phyloP scores from a whole-genome alignment of 1,139 yeast genomes.

The Chernovozyma aurita region DNA sequence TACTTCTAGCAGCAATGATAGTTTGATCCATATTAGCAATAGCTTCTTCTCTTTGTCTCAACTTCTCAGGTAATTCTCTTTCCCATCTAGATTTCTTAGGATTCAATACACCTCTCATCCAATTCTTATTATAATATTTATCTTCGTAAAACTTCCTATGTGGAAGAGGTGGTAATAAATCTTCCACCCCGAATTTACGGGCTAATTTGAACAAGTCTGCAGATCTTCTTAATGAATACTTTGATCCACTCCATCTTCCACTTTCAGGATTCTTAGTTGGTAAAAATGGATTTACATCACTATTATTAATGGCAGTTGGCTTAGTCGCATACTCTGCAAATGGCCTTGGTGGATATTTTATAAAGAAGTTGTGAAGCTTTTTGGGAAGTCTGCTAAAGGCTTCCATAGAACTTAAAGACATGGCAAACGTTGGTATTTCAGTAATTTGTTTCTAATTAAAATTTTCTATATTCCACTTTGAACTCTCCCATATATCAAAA shows the following conservation, averaged over 20 bases:
- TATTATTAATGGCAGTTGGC: slow-evolving; percentile 64
- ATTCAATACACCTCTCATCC: slow-evolving; percentile 71
- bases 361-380: slow-evolving; percentile 70
- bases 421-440: slow-evolving; percentile 3
- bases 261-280: slow-evolving; percentile 84
- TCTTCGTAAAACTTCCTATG: slow-evolving; percentile 76
- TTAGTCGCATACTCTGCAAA: slow-evolving; percentile 57
- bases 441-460: not conserved
- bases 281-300: slow-evolving; percentile 80
- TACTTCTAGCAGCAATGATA: slow-evolving; percentile 62
- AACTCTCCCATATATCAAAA: no score
- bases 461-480: no score
- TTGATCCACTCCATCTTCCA: slow-evolving; percentile 70
- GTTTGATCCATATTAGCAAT: slow-evolving; percentile 68
- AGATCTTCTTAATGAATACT: slow-evolving; percentile 78
- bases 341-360: slow-evolving; percentile 85
- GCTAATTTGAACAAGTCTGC: slow-evolving; percentile 85
- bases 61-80: slow-evolving; percentile 59
- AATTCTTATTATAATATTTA: slow-evolving; percentile 64
- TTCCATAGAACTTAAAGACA: slow-evolving; percentile 29
- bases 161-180: slow-evolving; percentile 71
- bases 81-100: slow-evolving; percentile 86
- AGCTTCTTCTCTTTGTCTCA: slow-evolving; percentile 61
- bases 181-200: slow-evolving; percentile 71
- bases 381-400: slow-evolving; percentile 63